Conservation (phyloP, 148 eudicot genomes). For the Polygonum aviculare region DNA sequence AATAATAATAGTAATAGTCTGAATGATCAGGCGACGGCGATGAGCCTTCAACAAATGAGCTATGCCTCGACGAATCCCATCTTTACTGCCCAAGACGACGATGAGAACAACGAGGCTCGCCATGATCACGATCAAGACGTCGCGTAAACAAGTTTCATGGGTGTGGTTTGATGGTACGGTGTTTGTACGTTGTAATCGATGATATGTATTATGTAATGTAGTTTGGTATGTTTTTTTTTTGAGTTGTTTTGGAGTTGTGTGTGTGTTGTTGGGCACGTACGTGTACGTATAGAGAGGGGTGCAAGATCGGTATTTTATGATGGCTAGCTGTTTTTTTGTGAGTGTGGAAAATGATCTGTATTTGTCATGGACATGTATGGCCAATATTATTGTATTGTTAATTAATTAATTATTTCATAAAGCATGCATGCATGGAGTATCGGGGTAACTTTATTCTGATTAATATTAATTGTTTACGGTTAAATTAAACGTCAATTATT, state of each 20-base stretch:
- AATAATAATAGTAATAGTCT: too few species aligned
- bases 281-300: not conserved
- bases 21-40: not conserved
- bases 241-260: not conserved
- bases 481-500: too few species aligned
- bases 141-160: not conserved
- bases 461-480: too few species aligned
- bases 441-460: too few species aligned
- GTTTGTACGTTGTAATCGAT: not conserved
- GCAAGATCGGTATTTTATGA: not conserved
- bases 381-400: too few species aligned
- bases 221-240: not conserved
- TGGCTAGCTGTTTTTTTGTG: too few species aligned
- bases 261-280: not conserved
- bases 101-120: not conserved
- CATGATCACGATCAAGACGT: not conserved
- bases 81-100: not conserved
- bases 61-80: not conserved
- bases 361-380: too few species aligned
- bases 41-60: constrained; percentile 11
- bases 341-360: too few species aligned
- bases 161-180: not conserved
- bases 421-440: too few species aligned
- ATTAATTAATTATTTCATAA: too few species aligned
- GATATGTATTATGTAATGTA: not conserved